Evolutionary conservation across 306 rosid genomes (phyloP), one percentile per base, ranked within the genome.

Genomic region (Carpinus fangiana): DNA sequence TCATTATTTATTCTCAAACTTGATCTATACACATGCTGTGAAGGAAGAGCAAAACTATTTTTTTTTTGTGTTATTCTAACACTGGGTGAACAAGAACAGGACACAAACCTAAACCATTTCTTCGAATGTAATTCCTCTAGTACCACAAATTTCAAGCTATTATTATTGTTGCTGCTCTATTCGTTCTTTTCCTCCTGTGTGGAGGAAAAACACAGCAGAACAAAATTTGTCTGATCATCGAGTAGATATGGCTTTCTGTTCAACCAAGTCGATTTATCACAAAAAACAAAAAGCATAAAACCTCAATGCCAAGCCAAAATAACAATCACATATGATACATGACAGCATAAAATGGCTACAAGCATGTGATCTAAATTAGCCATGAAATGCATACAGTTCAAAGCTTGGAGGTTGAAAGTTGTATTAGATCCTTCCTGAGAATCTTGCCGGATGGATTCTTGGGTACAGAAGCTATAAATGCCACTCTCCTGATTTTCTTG

Each of bases 361-460:
- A 8, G n/a, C 51, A n/a, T 55, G 47, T 14, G 50, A 8, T 36
- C 36, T 18, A 18, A 3, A 38, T 65, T 18, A 9, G 43, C 14
- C 13, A 5, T 6, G 72, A 17, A 9, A 41, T 41, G 28, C 50
- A 38, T 34, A 12, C 23, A 53, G 18, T 65, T 87, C 82, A 92
- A 16, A 91, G 95, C 78, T 89, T 92, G 34, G 95, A 92, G 38
- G 97, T 86, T 26, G 97, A 92, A 0, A 92, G 96, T 81, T 86
- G 83, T 67, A 95, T 84, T 64, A 95, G 98, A 88, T 95, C 98
- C 88, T 92, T 95, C 80, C 98, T 85, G n/a, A 95, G 91, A 75
- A 95, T 95, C 88, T 95, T 95, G 36, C 98, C 98, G 1, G 97
- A 90, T 3, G 97, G 87, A 80, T 91, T 95, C 86, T 92, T 95